A percentile compares a stretch with the other conserved stretches of the same genome.
Conservation (phyloP, 768 basidiomycete species). For the Tulasnella sp. region DNA sequence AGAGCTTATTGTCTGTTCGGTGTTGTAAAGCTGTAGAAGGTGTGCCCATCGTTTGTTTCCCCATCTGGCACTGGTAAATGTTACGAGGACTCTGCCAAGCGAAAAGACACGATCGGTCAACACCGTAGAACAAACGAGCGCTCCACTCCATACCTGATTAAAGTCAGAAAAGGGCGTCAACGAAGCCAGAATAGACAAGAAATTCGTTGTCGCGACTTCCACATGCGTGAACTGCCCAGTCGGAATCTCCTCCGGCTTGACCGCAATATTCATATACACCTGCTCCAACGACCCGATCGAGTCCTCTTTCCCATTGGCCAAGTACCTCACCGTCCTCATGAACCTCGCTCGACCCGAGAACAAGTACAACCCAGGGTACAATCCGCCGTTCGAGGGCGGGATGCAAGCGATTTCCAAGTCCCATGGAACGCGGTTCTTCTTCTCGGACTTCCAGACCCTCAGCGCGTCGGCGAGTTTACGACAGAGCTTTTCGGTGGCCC, state of each 20-base stretch:
- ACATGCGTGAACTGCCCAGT: slow-evolving; percentile 76
- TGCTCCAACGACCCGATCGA: slow-evolving; percentile 96
- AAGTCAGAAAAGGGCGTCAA: slow-evolving; percentile 99
- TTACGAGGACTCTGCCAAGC: slow-evolving; percentile 67
- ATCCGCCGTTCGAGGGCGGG: slow-evolving; percentile 81
- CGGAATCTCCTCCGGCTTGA: slow-evolving; percentile 76
- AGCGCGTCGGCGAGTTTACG: slow-evolving; percentile 74
- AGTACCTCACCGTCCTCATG: slow-evolving; percentile 96
- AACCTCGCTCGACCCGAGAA: slow-evolving; percentile 83
- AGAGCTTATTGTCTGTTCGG: slow-evolving; percentile 97
- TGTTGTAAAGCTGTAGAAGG: slow-evolving; percentile 86
- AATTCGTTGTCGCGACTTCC: slow-evolving; percentile 90
- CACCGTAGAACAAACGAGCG: neutral
- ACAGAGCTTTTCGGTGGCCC: slow-evolving; percentile 70
- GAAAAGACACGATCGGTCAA: slow-evolving; percentile 13
- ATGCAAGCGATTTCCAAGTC: slow-evolving; percentile 94
- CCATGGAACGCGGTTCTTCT: slow-evolving; percentile 67
- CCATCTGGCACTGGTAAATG: slow-evolving; percentile 97
- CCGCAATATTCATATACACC: slow-evolving; percentile 98
- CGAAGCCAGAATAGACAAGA: slow-evolving; percentile 93
- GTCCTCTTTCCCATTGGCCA: slow-evolving; percentile 78
- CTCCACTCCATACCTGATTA: slow-evolving; percentile 62
- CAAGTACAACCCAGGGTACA: slow-evolving; percentile 92
- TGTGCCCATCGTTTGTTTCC: slow-evolving; percentile 99
- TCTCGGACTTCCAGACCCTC: slow-evolving; percentile 92